Percentiles rank a stretch among this genome's conserved stretches.
These are phyloP conservation scores for Fusarium pseudoanthophilum DNA, from an alignment of 2,329 filamentous ascomycete species.

Conservation along the genomic window DNA sequence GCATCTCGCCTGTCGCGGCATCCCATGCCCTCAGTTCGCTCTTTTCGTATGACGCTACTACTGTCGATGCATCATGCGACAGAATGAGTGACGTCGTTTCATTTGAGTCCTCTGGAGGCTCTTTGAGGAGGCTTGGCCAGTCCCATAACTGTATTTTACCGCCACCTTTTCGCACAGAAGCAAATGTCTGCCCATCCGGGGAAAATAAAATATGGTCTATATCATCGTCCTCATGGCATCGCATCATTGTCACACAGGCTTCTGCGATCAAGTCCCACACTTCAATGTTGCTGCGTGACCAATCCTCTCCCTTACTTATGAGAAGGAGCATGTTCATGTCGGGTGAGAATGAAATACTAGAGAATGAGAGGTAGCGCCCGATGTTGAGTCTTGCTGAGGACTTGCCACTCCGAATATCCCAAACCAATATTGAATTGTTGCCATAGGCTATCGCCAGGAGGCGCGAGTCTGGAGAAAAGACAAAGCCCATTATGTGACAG, in stretches of 20 bases:
- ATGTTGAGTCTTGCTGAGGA: rapidly evolving
- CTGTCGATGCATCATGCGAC: neutral
- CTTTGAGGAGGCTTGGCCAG: neutral
- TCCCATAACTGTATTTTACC: neutral
- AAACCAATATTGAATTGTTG: neutral
- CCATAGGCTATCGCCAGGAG: rapidly evolving
- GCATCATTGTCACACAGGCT: rapidly evolving
- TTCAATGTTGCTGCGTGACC: neutral
- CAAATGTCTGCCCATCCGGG: neutral
- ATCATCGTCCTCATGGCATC: rapidly evolving
- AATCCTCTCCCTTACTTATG: rapidly evolving
- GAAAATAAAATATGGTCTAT: neutral
- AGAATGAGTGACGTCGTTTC: rapidly evolving
- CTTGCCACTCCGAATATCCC: neutral
- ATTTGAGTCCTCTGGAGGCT: rapidly evolving
- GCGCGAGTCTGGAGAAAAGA: neutral
- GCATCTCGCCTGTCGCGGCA: rapidly evolving
- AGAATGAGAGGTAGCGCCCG: rapidly evolving
- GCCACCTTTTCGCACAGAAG: rapidly evolving
- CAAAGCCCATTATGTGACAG: rapidly evolving
- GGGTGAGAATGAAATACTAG: neutral
- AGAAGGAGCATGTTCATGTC: neutral
- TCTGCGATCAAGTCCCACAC: neutral
- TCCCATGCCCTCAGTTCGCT: neutral
- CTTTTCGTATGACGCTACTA: rapidly evolving